phyloP scores from a whole-genome alignment of 345 rosid genomes.

The Xanthoceras sorbifolium region DNA sequence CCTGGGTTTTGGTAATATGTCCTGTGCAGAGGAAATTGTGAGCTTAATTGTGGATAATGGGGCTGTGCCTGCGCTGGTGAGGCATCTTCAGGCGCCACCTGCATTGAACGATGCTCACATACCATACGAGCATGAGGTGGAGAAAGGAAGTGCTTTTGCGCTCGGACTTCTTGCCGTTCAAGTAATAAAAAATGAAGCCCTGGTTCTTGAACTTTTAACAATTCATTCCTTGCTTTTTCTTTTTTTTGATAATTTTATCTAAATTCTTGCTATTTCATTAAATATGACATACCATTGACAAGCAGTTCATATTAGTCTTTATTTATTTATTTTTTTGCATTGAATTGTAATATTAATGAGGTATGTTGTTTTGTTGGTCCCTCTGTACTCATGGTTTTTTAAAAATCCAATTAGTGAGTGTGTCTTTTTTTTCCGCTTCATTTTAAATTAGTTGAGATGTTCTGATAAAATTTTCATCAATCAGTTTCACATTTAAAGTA shows the following conservation, averaged over 20 bases:
- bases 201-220: not conserved
- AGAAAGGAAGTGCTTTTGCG: slow-evolving; percentile 58
- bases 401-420: not conserved
- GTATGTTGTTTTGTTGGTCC: not conserved
- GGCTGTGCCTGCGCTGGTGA: slow-evolving; percentile 60
- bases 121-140: slow-evolving; percentile 49
- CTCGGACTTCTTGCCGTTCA: slow-evolving; percentile 66
- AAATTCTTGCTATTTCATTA: not conserved
- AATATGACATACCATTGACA: not conserved
- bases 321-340: not conserved
- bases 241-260: not conserved
- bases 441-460: not conserved
- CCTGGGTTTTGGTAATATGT: not conserved
- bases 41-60: slow-evolving; percentile 59
- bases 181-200: slow-evolving; percentile 27
- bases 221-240: not conserved
- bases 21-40: slow-evolving; percentile 52
- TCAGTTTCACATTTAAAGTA: not conserved
- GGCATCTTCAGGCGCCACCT: slow-evolving; percentile 44
- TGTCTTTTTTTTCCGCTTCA: not conserved
- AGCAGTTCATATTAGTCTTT: not conserved
- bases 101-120: slow-evolving; percentile 5
- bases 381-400: not conserved
- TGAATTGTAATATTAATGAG: not conserved
- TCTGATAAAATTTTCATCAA: not conserved